Evolutionary conservation across 805 yeast genomes (phyloP), one percentile per base, ranked within the genome.

Genomic region (Cephaloascus albidus): DNA sequence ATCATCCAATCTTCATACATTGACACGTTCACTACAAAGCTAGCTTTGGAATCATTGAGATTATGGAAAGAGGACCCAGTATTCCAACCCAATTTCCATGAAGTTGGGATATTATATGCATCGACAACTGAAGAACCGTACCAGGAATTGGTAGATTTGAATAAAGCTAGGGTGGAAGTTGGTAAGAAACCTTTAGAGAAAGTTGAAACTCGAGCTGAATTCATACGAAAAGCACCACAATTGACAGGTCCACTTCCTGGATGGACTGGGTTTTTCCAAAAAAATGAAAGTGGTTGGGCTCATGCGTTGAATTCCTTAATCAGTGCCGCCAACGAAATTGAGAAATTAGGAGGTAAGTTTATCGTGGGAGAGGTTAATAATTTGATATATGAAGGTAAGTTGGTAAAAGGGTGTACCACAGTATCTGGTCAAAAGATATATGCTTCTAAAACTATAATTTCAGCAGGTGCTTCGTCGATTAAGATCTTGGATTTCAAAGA

Each of bases 401-500:
- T 30, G 4, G 48, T 53, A 23, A 23, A 32, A 18, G 68, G 64
- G 20, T 58, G 55, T n/a, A 47, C 48, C 19, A 49, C 61, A 1
- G 40, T 28, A 17, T 45, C 53, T 20, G 68, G 66, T 1, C 31
- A 47, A 14, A 35, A 49, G 1, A 36, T 58, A 14, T 35, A 38
- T 2, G 59, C 58, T 17, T 53, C 52, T 6, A 53, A 47, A 17
- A 50, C 49, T 15, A 56, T 66, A n/a, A 45, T 66, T 2, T 47
- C 57, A 41, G 66, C 68, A 2, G 72, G 70, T 35, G 71, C 72
- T 3, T 51, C 51, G n/a, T 55, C 69, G 0, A 49, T 50, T 23
- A 53, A 52, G 36, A 40, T 66, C 20, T 37, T 63, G 10, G 64
- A 65, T 40, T 61, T 61, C 45, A 39, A 55, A 32, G 54, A 53